These are phyloP conservation scores for Tricholoma flavovirens DNA, from an alignment of 768 basidiomycete species.

Conservation along the genomic window DNA sequence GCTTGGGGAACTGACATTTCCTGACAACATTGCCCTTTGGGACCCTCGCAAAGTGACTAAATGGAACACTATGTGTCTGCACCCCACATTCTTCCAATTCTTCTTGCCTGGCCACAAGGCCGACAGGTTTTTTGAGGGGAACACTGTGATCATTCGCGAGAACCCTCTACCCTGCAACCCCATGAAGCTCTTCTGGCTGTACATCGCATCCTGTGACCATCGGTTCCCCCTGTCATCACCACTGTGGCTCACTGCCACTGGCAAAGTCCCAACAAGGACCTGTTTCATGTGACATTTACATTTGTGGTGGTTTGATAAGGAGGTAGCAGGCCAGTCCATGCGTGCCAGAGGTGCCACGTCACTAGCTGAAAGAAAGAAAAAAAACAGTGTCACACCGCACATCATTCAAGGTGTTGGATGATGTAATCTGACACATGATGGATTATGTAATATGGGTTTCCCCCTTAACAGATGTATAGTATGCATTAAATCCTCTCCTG, in stretches of 20 bases:
- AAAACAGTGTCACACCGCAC: too few relatives aligned
- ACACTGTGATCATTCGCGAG: neutral
- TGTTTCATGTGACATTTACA: neutral
- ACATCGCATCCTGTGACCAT: neutral
- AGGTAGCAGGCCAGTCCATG: neutral
- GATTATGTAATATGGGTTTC: too few relatives aligned
- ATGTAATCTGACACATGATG: too few relatives aligned
- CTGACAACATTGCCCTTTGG: neutral
- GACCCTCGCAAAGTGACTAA: neutral
- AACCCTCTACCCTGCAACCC: neutral
- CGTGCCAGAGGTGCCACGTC: neutral
- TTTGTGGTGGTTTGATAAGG: neutral
- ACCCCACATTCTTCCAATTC: neutral
- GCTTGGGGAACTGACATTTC: neutral
- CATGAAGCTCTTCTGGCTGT: neutral
- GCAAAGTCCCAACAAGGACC: neutral
- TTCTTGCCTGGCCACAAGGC: too few relatives aligned
- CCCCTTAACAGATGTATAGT: too few relatives aligned
- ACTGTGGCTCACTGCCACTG: neutral
- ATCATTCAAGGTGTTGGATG: neutral
- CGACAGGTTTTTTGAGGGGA: too few relatives aligned
- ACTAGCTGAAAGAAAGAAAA: neutral
- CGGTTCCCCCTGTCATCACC: neutral
- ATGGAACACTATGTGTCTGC: neutral
- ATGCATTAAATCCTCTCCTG: too few relatives aligned